Evolutionary conservation across 352 stramenopile species (phyloP).

Genomic region (Pythium chondricola): DNA sequence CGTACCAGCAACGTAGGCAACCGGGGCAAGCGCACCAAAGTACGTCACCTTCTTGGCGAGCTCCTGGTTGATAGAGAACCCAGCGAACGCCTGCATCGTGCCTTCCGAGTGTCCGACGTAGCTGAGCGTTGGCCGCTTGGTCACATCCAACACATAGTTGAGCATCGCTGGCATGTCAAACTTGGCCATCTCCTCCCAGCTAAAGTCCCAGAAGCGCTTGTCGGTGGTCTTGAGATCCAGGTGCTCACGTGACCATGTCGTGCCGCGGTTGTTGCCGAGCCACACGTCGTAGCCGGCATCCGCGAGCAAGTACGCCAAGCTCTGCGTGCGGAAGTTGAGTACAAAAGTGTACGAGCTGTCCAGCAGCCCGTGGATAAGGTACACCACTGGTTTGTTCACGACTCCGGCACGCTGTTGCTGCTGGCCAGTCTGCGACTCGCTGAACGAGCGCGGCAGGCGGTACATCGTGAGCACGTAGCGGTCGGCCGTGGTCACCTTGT

Average conservation of each 20-base stretch:
- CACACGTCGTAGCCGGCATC: slow-evolving; percentile 59
- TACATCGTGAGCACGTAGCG: slow-evolving; percentile 67
- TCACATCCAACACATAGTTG: slow-evolving; percentile 34
- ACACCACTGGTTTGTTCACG: slow-evolving; percentile 38
- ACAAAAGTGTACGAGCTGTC: slow-evolving; percentile 61
- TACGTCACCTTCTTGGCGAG: slow-evolving; percentile 57
- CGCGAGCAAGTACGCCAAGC: slow-evolving; percentile 46
- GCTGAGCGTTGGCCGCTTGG: slow-evolving; percentile 30
- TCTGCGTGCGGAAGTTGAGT: slow-evolving; percentile 54
- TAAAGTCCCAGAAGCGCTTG: slow-evolving; percentile 47
- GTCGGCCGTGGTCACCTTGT: slow-evolving; percentile 50
- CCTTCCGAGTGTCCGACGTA: slow-evolving; percentile 62
- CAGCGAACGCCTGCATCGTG: slow-evolving; percentile 56
- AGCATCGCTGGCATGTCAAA: slow-evolving; percentile 57
- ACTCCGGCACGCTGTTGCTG: slow-evolving; percentile 2
- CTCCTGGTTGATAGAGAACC: slow-evolving; percentile 47
- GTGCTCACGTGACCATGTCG: slow-evolving; percentile 47
- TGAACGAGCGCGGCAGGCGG: slow-evolving; percentile 45
- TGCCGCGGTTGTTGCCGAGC: slow-evolving; percentile 60
- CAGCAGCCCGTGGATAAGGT: slow-evolving; percentile 45
- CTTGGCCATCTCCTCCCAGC: slow-evolving; percentile 46
- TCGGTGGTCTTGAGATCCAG: slow-evolving; percentile 33
- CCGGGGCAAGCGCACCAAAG: slow-evolving; percentile 50
- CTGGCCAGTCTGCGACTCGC: slow-evolving; percentile 30
- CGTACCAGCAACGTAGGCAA: slow-evolving; percentile 35